phyloP scores from a whole-genome alignment of 768 basidiomycete species.

The Melanogaster broomeanus region DNA sequence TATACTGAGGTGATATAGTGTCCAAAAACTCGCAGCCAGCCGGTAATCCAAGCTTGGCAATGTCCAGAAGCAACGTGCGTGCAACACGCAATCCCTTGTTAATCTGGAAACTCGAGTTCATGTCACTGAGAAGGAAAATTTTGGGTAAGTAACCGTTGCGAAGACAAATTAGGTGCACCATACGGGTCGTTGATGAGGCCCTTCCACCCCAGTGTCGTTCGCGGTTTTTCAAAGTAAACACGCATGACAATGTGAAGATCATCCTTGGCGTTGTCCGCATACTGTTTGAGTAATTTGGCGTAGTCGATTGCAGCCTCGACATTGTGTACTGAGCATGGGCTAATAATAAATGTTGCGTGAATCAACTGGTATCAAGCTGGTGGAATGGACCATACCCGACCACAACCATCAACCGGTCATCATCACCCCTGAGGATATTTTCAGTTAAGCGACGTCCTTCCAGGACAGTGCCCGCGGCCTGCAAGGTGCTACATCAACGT shows the following conservation, averaged over 20 bases:
- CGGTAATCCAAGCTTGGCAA: conserved; percentile 89
- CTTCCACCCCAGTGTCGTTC: conserved; percentile 99
- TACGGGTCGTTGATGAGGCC: conserved; percentile 95
- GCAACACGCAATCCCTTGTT: conserved; percentile 94
- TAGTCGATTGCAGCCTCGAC: conserved; percentile 85
- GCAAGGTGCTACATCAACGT: conserved; percentile 56
- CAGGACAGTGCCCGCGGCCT: conserved; percentile 85
- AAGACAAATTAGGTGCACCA: background rate
- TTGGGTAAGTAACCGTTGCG: conserved; percentile 2
- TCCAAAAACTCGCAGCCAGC: conserved; percentile 97
- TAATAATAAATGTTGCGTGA: conserved; percentile 33
- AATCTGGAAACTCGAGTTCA: conserved; percentile 93
- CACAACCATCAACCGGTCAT: conserved; percentile 91
- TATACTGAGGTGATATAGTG: conserved; percentile 81
- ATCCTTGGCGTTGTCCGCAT: conserved; percentile 77
- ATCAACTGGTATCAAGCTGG: background rate
- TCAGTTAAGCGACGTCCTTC: conserved; percentile 82
- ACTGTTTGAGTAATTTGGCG: conserved; percentile 73
- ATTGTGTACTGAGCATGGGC: conserved; percentile 96
- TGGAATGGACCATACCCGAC: conserved; percentile 61
- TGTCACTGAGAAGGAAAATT: conserved; percentile 41
- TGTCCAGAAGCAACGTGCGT: conserved; percentile 81
- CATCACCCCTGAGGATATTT: conserved; percentile 77
- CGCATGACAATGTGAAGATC: conserved; percentile 97
- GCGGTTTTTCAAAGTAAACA: conserved; percentile 96